A percentile compares a stretch with the other conserved stretches of the same genome.
Evolutionary conservation across 106 monocot genomes (phyloP).

Genomic region (Platanthera guangdongensis): DNA sequence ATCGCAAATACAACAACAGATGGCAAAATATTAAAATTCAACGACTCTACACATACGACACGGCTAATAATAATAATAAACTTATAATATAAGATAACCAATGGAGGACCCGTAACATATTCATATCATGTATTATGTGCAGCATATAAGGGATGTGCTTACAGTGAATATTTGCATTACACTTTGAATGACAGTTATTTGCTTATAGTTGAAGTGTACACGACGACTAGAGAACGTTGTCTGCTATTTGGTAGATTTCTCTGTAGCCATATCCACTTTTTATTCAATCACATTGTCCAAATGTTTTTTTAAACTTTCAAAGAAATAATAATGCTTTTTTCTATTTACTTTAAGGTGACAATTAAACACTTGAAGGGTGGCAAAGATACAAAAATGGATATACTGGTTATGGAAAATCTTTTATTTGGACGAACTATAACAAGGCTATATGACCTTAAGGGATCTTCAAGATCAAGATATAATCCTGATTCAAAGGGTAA

Average conservation of each 20-base stretch:
- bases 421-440: conserved; percentile 56
- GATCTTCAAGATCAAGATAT: conserved; percentile 82
- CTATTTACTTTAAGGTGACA: conserved; percentile 33
- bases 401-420: conserved; percentile 96
- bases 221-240: background rate
- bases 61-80: too few relatives aligned
- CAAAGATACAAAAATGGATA: conserved; percentile 76
- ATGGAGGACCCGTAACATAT: background rate
- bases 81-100: too few relatives aligned
- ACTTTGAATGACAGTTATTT: background rate
- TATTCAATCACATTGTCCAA: background rate
- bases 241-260: background rate
- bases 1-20: too few relatives aligned
- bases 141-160: background rate
- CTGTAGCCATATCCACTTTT: background rate
- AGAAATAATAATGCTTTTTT: background rate
- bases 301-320: background rate
- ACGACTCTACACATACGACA: too few relatives aligned
- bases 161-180: background rate
- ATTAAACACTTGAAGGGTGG: conserved; percentile 63
- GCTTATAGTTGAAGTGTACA: background rate
- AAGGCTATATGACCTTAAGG: conserved; percentile 88
- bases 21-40: too few relatives aligned
- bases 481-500: conserved; percentile 81
- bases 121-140: background rate